These are phyloP conservation scores for Alternaria metachromatica DNA, from an alignment of 2,329 filamentous ascomycete genomes.

Conservation along the genomic window DNA sequence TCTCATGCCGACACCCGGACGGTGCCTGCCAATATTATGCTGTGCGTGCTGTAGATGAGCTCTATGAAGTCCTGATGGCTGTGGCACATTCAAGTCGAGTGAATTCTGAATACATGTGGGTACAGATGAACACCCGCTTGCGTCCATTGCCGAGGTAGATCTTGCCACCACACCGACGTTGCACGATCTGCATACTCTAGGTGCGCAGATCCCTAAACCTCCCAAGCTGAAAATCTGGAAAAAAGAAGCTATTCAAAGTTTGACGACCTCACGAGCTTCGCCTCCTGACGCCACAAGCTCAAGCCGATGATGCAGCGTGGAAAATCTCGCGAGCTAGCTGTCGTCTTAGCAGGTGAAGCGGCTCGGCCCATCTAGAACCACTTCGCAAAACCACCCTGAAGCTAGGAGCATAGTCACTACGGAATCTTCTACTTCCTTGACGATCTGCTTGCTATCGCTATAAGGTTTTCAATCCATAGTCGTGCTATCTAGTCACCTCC, in stretches of 20 bases:
- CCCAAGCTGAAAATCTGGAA: neutral
- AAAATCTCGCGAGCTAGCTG: neutral
- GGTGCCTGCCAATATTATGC: neutral
- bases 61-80: neutral
- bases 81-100: neutral
- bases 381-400: neutral
- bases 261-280: neutral
- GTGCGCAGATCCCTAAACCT: neutral
- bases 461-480: neutral
- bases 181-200: neutral
- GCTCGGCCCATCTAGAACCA: constrained; percentile 1
- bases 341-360: neutral
- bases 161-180: neutral
- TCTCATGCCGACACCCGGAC: neutral
- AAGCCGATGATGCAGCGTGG: neutral
- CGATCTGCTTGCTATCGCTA: neutral
- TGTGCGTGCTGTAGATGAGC: neutral
- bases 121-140: neutral
- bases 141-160: neutral
- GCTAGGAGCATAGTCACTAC: neutral
- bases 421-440: neutral
- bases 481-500: neutral
- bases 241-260: neutral
- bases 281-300: neutral
- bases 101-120: neutral